Conservation (phyloP, 2,329 filamentous ascomycete genomes). For the Aspergillaceae sp. region DNA sequence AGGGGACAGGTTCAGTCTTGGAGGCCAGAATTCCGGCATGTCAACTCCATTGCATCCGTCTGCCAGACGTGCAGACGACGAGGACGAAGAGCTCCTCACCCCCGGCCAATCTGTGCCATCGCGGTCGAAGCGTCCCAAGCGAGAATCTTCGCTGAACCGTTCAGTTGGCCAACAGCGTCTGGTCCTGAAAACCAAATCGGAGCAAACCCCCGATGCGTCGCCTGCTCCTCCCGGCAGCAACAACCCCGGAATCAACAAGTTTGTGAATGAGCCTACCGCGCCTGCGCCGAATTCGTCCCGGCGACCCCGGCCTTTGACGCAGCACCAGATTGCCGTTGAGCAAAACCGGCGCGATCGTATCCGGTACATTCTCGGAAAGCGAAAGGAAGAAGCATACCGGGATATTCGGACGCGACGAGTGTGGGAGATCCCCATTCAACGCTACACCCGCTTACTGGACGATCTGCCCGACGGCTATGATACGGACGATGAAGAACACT, state of each 20-base stretch:
- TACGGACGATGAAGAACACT: constrained; percentile 37
- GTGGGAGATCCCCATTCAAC: constrained; percentile 31
- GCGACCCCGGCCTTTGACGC: constrained; percentile 41
- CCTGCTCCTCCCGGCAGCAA: constrained; percentile 36
- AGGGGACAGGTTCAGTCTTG: constrained; percentile 9
- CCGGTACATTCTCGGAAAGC: constrained; percentile 39
- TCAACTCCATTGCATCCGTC: constrained; percentile 33
- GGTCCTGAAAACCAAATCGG: constrained; percentile 38
- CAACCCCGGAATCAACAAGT: constrained; percentile 36
- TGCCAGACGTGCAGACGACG: constrained; percentile 26
- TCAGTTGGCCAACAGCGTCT: constrained; percentile 32
- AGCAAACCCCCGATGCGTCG: constrained; percentile 33
- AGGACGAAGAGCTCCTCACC: constrained; percentile 32
- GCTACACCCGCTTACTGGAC: constrained; percentile 35
- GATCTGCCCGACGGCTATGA: constrained; percentile 39
- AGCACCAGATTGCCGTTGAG: constrained; percentile 43
- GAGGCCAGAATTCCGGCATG: constrained; percentile 21
- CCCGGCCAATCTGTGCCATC: constrained; percentile 29
- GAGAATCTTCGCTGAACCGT: constrained; percentile 29
- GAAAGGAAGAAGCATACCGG: constrained; percentile 31
- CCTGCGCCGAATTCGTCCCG: constrained; percentile 24
- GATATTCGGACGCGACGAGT: constrained; percentile 31
- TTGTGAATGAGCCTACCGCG: constrained; percentile 26
- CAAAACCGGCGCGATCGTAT: constrained; percentile 42
- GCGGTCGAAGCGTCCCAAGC: constrained; percentile 33